Base-by-base conservation (phyloP, 176 grass and related monocot genomes). In the Eleusine indica region DNA sequence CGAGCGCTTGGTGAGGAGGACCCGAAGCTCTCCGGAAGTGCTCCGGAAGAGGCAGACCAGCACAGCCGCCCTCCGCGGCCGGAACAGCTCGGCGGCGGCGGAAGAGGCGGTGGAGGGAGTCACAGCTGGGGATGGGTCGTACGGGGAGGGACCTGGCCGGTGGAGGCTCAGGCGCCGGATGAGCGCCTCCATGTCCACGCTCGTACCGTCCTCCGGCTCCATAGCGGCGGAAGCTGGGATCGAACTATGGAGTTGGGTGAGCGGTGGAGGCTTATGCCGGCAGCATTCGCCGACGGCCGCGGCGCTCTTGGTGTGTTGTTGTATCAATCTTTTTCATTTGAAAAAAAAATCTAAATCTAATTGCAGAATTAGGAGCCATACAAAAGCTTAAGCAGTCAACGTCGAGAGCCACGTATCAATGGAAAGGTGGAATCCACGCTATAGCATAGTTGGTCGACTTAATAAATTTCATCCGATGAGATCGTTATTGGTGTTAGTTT, bases 1-100 rank as follows among this genome's bases (percentile, higher is more conserved):
- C 29, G 92, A 86, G 62, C 92, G 92, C 73, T 91, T 89, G 65
- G 92, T 94, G 81, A 94, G 89, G 69, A 94, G 56, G 44, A 91
- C 92, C 7, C 92, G 89, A 52, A 94, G 89, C 73, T 91, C 89
- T 30, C 92, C 84, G 52, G n/a, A 49, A 5, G 67, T 56, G 38
- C 81, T 87, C 39, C 80, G 68, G 82, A 94, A 91, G 73, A 94
- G 86, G 87, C 92, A 94, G 75, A 91, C 68, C 9, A 94, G 71
- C 51, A 94, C 89, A 56, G 87, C 89, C 6, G 89, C 92, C 70
- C 92, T 87, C 77, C 85, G 82, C 3, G 84, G 89, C 63, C 57
- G 81, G 70, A 89, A 94, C 68, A 76, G 37, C 54, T 84, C 78
- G 54, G 43, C 72, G 63, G 70, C 41, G 7, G 13, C 61, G 15